Evolutionary conservation across 2,329 filamentous ascomycete species (phyloP), one percentile per base, ranked within the genome.

Genomic region (Clarireedia paspali): DNA sequence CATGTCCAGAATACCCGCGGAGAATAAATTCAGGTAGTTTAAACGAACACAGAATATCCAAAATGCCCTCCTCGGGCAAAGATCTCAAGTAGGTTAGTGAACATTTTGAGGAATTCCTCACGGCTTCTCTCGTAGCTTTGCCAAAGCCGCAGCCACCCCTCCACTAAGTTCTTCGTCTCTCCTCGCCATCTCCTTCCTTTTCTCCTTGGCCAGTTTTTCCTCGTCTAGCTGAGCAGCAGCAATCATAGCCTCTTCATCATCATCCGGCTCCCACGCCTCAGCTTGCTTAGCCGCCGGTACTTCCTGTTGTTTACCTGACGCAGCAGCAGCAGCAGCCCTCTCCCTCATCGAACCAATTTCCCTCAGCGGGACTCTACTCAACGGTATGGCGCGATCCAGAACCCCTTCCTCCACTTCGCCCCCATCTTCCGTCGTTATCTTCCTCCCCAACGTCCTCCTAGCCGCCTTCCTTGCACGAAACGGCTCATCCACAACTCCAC

Each of bases 401-500:
- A 73, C 70, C 12, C 73, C 71, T n/a, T 72, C 72, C 20, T 53
- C 7, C 40, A 58, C 45, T 38, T 53, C 51, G 34, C 55, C 47
- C 6, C 60, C 59, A 50, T 61, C 53, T 47, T 57, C 23, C 17
- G 53, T 59, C n/a, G 60, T 59, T 20, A 59, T 59, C 26, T 57
- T 63, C 42, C 57, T 66, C 1, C 52, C 66, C 14, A 75, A 61
- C n/a, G 71, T 74, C 40, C 76, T 70, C 62, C 74, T 88, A n/a
- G 79, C 81, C 2, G 88, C 81, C 65, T 86, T 87, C 64, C 84
- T 83, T 5, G 87, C 83, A 57, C 89, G 76, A 65, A 97, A 96
- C 0, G 90, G 89, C 71, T 95, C 91, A 58, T 89, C 82, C 1
- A 96, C 87, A 9, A 88, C 87, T 56, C 77, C 80, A 63, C 81